These are phyloP conservation scores for Oryza nivara DNA, from an alignment of 176 grass and related monocot species.

Conservation along the genomic window DNA sequence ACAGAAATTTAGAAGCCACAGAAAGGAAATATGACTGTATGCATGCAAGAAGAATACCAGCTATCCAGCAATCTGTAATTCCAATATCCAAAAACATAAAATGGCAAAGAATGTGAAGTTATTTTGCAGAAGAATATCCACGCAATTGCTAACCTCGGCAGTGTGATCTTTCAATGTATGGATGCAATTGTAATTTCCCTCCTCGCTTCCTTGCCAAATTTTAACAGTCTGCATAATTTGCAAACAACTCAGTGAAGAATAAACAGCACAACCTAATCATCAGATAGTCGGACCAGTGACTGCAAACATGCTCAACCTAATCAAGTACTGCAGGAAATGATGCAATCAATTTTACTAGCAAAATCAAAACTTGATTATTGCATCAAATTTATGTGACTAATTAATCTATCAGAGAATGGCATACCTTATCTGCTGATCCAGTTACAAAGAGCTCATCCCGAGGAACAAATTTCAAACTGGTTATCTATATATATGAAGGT, in stretches of 20 bases:
- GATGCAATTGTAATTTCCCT: conserved; percentile 79
- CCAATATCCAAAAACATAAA: background rate
- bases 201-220: conserved; percentile 85
- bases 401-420: conserved; percentile 7
- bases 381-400: conserved; percentile 11
- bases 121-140: conserved; percentile 4
- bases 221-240: conserved; percentile 87
- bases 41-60: background rate
- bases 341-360: background rate
- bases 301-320: background rate
- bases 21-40: conserved; percentile 16
- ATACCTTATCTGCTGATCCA: conserved; percentile 95
- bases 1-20: background rate
- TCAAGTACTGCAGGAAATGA: conserved; percentile 3
- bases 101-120: background rate
- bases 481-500: conserved; percentile 61
- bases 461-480: conserved; percentile 86
- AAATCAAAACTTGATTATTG: conserved; percentile 4
- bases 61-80: conserved; percentile 16
- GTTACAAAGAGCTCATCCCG: conserved; percentile 74
- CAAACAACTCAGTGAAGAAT: conserved; percentile 45
- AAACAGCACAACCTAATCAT: conserved; percentile 6
- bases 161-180: conserved; percentile 82
- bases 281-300: background rate
- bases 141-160: conserved; percentile 67